Percentiles rank a stretch among this genome's conserved stretches.
Conservation (phyloP, 129 eudicot genomes). For the Ambrosia trifida region DNA sequence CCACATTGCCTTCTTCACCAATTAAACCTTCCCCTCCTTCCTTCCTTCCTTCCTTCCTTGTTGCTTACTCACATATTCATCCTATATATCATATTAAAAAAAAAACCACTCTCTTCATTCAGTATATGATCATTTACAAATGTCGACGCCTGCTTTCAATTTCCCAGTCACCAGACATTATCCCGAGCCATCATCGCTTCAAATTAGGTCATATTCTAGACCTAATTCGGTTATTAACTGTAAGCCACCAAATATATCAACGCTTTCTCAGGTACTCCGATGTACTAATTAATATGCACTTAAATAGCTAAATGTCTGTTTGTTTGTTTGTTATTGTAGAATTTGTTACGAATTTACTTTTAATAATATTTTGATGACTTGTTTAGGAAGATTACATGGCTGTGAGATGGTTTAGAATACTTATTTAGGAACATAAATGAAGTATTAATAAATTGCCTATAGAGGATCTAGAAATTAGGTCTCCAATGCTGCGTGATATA, state of each 20-base stretch:
- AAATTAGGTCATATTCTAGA: slow-evolving; percentile 23
- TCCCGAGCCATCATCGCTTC: slow-evolving; percentile 22
- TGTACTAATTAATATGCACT: neutral
- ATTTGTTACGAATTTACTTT: neutral
- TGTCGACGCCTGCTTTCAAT: slow-evolving; percentile 29
- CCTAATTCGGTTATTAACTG: slow-evolving; percentile 18
- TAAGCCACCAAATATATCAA: slow-evolving; percentile 12
- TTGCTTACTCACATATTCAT: neutral
- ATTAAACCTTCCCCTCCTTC: slow-evolving; percentile 16
- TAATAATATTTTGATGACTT: neutral
- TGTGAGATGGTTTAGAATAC: slow-evolving; percentile 16
- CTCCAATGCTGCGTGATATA: neutral
- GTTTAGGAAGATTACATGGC: slow-evolving; percentile 7
- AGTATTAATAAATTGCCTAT: neutral
- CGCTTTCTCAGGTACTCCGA: slow-evolving; percentile 29
- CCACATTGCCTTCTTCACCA: slow-evolving; percentile 10
- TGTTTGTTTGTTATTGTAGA: neutral
- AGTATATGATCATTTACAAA: slow-evolving; percentile 21
- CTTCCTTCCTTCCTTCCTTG: neutral
- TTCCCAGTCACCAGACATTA: slow-evolving; percentile 23
- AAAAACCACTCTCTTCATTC: slow-evolving; percentile 4
- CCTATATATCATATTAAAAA: slow-evolving; percentile 3
- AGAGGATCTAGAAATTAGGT: slow-evolving; percentile 3
- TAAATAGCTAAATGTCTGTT: neutral
- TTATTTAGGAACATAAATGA: neutral